Percentiles rank a stretch among this genome's conserved stretches.
phyloP scores from a whole-genome alignment of 495 filamentous ascomycete species.

The Daldinia concentrica region DNA sequence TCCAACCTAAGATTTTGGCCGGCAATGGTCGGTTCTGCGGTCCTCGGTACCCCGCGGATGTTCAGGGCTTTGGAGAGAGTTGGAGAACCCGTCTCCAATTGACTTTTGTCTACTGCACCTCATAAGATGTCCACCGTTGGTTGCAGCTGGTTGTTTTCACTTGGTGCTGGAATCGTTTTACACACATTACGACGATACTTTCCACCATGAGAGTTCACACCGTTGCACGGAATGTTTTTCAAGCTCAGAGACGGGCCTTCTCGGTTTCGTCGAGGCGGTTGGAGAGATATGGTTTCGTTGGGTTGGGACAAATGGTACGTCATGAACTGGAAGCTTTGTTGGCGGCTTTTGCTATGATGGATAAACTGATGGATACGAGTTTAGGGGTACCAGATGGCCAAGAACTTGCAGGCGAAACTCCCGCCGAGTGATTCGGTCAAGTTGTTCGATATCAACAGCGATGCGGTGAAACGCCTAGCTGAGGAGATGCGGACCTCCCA shows the following conservation, averaged over 20 bases:
- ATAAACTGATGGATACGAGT: constrained; percentile 7
- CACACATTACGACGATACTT: background rate
- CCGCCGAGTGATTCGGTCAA: constrained; percentile 72
- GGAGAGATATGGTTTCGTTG: constrained; percentile 84
- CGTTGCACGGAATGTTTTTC: constrained; percentile 43
- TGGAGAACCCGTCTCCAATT: constrained; percentile 21
- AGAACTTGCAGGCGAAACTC: constrained; percentile 81
- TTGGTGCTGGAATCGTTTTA: background rate
- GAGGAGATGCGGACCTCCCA: constrained; percentile 64
- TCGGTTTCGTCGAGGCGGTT: constrained; percentile 63
- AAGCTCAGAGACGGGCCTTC: constrained; percentile 60
- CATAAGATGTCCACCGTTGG: background rate
- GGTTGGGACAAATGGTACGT: constrained; percentile 86
- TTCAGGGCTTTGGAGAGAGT: constrained; percentile 15
- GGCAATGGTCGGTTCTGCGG: constrained; percentile 44
- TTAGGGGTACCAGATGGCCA: constrained; percentile 86
- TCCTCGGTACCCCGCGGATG: constrained; percentile 42
- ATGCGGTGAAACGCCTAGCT: constrained; percentile 66
- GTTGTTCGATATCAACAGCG: constrained; percentile 78
- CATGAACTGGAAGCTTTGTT: background rate
- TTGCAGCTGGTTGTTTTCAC: background rate
- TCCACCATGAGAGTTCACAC: constrained; percentile 47
- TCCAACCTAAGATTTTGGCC: constrained; percentile 28
- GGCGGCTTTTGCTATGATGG: background rate
- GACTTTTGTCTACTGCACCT: constrained; percentile 13